phyloP scores from a whole-genome alignment of 1,284 basidiomycete genomes.

The Ceratobasidium sp. region DNA sequence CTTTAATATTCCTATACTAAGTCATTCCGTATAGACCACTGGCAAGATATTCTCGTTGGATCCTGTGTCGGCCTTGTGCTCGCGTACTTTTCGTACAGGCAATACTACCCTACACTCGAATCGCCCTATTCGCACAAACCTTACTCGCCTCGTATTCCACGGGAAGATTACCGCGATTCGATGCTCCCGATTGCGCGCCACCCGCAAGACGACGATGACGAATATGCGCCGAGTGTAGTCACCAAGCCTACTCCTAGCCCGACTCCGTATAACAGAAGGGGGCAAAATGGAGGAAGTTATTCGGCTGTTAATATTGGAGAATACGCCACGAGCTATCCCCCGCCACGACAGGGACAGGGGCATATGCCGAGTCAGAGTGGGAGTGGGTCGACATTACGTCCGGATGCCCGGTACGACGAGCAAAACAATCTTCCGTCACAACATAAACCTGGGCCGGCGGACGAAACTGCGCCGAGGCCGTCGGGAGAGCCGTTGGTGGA shows the following conservation, averaged over 20 bases:
- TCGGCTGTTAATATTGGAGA: background rate
- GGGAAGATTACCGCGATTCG: conserved; percentile 32
- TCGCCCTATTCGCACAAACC: conserved; percentile 78
- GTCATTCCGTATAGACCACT: conserved; percentile 72
- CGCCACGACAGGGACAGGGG: background rate
- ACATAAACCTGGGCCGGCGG: background rate
- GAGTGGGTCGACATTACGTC: background rate
- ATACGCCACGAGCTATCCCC: background rate
- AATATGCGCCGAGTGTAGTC: background rate
- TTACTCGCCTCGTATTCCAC: conserved; percentile 71
- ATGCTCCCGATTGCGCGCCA: conserved; percentile 18
- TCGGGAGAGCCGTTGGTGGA: conserved; percentile 32
- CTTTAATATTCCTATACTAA: background rate
- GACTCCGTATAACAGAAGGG: conserved; percentile 2
- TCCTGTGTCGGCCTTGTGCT: conserved; percentile 79
- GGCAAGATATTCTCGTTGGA: conserved; percentile 90
- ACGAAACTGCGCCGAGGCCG: conserved; percentile 12
- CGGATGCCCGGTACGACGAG: background rate
- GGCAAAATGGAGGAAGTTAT: conserved; percentile 7
- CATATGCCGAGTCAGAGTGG: background rate
- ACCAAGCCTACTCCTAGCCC: background rate
- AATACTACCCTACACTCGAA: conserved; percentile 78
- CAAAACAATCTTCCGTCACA: background rate
- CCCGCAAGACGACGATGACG: conserved; percentile 11
- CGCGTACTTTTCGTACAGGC: conserved; percentile 85